A percentile compares a stretch with the other conserved stretches of the same genome.
These are phyloP conservation scores for Kwoniella bestiolae DNA, from an alignment of 768 basidiomycete species.

Conservation along the genomic window DNA sequence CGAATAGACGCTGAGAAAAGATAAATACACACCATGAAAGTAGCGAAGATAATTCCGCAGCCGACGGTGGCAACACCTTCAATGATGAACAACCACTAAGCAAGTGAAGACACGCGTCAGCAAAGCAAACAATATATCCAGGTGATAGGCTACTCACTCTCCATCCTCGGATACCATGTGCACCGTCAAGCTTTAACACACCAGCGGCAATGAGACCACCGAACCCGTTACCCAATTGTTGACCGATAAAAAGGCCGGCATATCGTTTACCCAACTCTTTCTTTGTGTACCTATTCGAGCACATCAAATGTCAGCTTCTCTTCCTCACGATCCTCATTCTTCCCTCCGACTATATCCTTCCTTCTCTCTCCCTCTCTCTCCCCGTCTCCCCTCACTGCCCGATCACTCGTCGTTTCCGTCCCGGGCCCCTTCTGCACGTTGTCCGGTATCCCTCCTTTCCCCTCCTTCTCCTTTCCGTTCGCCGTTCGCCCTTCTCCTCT, in stretches of 20 bases:
- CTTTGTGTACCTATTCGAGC: conserved; percentile 30
- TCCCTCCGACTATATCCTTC: too few relatives aligned
- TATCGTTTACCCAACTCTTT: conserved; percentile 44
- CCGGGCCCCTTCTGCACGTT: too few relatives aligned
- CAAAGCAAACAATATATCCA: background rate
- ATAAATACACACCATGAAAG: conserved; percentile 26
- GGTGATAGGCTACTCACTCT: conserved; percentile 30
- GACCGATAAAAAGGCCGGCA: conserved; percentile 44
- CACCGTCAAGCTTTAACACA: conserved; percentile 37
- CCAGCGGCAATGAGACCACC: conserved; percentile 50
- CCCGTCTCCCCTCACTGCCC: too few relatives aligned
- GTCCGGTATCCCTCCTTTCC: too few relatives aligned
- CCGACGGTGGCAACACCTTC: conserved; percentile 28
- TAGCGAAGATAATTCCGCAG: conserved; percentile 13
- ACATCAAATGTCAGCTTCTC: background rate
- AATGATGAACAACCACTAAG: conserved; percentile 45
- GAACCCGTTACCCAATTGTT: conserved; percentile 52
- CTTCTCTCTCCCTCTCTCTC: too few relatives aligned
- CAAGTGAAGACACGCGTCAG: background rate
- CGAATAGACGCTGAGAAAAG: too few relatives aligned
- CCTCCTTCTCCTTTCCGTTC: too few relatives aligned
- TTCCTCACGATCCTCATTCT: too few relatives aligned
- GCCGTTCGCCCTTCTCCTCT: too few relatives aligned
- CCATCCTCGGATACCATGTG: conserved; percentile 52
- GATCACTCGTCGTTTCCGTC: too few relatives aligned